Evolutionary conservation across 257 asterid genomes (phyloP).

Genomic region (Lithospermum erythrorhizon): DNA sequence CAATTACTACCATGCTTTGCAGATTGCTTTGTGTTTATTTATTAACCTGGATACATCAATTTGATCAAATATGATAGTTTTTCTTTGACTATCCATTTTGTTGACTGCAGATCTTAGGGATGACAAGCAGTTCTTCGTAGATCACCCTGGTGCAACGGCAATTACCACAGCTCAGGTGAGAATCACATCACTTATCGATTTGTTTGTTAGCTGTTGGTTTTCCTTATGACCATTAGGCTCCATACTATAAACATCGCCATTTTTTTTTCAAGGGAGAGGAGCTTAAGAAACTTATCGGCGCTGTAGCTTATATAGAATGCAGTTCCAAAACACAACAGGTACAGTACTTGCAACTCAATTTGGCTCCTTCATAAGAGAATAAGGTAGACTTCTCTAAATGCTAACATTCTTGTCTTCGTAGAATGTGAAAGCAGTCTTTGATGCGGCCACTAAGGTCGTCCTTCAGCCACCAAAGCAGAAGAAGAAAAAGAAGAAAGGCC

Average conservation of each 20-base stretch:
- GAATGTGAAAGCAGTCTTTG: conserved; percentile 6
- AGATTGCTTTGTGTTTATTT: no score
- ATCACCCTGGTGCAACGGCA: conserved; percentile 39
- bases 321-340: conserved; percentile 4
- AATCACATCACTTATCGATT: neutral
- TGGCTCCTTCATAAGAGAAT: neutral
- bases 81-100: neutral
- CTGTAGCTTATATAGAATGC: neutral
- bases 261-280: conserved; percentile 4
- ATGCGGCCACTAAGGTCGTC: conserved; percentile 7
- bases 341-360: neutral
- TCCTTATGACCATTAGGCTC: neutral
- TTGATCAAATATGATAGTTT: neutral
- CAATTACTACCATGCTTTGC: no score
- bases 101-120: conserved; percentile 31
- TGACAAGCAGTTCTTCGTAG: conserved; percentile 28
- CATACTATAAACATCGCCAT: neutral
- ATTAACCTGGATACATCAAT: neutral
- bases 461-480: conserved; percentile 8
- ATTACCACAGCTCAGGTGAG: conserved; percentile 33
- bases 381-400: neutral
- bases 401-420: neutral
- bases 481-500: conserved; percentile 8
- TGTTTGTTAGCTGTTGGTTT: neutral
- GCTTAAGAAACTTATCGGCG: neutral